Evolutionary conservation across 768 basidiomycete species (phyloP), one percentile per base, ranked within the genome.

Genomic region (Pulveroboletus sp.): DNA sequence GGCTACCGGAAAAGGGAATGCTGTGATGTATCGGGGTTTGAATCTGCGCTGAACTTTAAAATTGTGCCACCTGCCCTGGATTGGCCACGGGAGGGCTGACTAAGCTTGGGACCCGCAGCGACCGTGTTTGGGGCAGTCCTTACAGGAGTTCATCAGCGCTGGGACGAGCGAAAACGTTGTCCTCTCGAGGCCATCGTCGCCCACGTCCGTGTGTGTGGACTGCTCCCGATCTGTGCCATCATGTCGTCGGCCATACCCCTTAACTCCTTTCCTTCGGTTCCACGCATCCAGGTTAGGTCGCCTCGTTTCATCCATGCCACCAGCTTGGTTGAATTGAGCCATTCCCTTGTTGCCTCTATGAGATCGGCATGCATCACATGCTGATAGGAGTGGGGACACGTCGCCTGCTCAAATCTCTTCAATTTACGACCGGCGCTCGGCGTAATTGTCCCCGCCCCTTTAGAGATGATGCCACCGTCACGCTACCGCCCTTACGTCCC

Each of bases 41-140:
- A 65, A 69, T 60, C 63, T 55, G 35, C 27, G 59, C 57, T 53
- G 49, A 66, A 63, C 61, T 67, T 3, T 56, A 57, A 54, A 40
- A 15, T 24, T 14, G 55, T 51, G 38, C 24, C 43, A 43, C 43
- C 15, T 24, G 43, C 43, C 43, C 43, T 43, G 30, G 31, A 43
- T 43, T 31, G 42, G 42, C 42, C 30, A 21, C 41, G 4, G 17
- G 4, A 4, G 0, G 14, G 42, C 42, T 43, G 42, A 43, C 12
- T 14, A 21, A 43, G 40, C 40, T 11, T 9, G 10, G 28, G n/a
- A 9, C 33, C 2, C n/a, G 21, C 21, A 21, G 21, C 21, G 21
- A 21, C 21, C 21, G 21, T 21, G 21, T 21, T 21, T 21, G 21
- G 21, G 21, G 21, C 21, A 21, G 21, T 21, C 21, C 21, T 21